Percentiles rank a stretch among this genome's conserved stretches.
Evolutionary conservation across 352 stramenopile species (phyloP).

Genomic region (Plasmopara muralis): DNA sequence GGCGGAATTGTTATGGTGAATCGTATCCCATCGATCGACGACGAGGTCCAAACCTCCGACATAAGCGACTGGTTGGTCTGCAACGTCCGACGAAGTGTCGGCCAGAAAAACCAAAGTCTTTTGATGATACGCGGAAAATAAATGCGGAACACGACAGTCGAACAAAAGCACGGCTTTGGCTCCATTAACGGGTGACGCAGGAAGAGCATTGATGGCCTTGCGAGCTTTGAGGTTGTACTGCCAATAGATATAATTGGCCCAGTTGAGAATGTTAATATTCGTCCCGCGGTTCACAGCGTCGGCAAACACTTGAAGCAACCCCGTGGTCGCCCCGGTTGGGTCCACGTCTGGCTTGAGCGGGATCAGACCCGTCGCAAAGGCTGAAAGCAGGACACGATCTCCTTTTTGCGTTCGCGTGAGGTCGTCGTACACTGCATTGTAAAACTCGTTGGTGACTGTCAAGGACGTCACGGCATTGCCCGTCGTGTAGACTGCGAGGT

Average conservation of each 20-base stretch:
- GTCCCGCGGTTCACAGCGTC: constrained; percentile 29
- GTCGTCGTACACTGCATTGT: constrained; percentile 39
- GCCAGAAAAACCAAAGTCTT: constrained; percentile 36
- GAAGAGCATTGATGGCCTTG: constrained; percentile 34
- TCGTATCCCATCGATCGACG: constrained; percentile 56
- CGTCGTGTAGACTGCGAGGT: constrained; percentile 25
- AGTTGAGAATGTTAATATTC: constrained; percentile 44
- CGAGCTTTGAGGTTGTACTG: constrained; percentile 37
- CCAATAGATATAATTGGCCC: constrained; percentile 39
- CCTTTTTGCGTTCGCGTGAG: constrained; percentile 18
- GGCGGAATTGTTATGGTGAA: constrained; percentile 36
- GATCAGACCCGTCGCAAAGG: constrained; percentile 39
- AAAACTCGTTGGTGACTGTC: constrained; percentile 39
- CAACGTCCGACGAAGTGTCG: constrained; percentile 1
- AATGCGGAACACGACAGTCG: constrained; percentile 39
- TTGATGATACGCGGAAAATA: constrained; percentile 41
- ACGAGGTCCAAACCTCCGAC: constrained; percentile 48
- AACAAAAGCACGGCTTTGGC: constrained; percentile 34
- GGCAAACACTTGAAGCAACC: constrained; percentile 28
- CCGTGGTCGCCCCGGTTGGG: constrained; percentile 17
- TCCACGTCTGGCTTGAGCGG: constrained; percentile 33
- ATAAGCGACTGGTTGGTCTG: constrained; percentile 30
- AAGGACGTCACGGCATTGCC: constrained; percentile 42
- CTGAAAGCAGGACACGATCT: constrained; percentile 34
- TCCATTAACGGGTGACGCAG: constrained; percentile 11